phyloP scores from a whole-genome alignment of 257 asterid genomes.

The Penstemon eatonii region DNA sequence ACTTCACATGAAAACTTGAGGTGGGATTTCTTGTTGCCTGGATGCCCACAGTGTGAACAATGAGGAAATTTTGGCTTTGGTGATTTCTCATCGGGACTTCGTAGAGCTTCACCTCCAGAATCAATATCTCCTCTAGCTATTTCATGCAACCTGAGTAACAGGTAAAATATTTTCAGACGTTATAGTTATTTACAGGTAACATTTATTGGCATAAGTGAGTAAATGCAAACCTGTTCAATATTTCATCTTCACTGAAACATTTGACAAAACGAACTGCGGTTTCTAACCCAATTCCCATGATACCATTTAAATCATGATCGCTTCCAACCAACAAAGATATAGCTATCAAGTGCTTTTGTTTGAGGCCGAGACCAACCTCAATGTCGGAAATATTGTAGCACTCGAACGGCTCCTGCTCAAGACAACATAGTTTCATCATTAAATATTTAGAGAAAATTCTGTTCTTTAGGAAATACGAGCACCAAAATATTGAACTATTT shows the following conservation, averaged over 20 bases:
- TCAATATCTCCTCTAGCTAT: conserved; percentile 51
- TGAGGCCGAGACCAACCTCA: conserved; percentile 77
- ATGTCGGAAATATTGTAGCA: conserved; percentile 79
- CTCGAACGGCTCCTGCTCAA: conserved; percentile 86
- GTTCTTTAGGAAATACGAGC: too few species aligned
- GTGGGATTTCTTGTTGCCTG: conserved; percentile 84
- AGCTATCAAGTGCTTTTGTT: conserved; percentile 84
- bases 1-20: conserved; percentile 60
- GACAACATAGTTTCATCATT: conserved; percentile 21
- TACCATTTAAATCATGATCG: conserved; percentile 80
- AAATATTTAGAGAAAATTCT: background rate
- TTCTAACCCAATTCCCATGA: conserved; percentile 80
- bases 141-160: conserved; percentile 61
- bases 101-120: conserved; percentile 30
- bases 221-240: conserved; percentile 57
- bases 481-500: too few species aligned
- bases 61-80: conserved; percentile 59
- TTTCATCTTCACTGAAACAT: conserved; percentile 61
- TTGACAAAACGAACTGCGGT: conserved; percentile 87
- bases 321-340: conserved; percentile 86
- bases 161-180: conserved; percentile 2
- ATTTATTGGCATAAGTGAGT: background rate
- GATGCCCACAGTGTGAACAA: conserved; percentile 95
- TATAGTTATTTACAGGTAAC: background rate
- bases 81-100: conserved; percentile 41